Evolutionary conservation across 257 asterid genomes (phyloP).

Genomic region (Petunia secreta): DNA sequence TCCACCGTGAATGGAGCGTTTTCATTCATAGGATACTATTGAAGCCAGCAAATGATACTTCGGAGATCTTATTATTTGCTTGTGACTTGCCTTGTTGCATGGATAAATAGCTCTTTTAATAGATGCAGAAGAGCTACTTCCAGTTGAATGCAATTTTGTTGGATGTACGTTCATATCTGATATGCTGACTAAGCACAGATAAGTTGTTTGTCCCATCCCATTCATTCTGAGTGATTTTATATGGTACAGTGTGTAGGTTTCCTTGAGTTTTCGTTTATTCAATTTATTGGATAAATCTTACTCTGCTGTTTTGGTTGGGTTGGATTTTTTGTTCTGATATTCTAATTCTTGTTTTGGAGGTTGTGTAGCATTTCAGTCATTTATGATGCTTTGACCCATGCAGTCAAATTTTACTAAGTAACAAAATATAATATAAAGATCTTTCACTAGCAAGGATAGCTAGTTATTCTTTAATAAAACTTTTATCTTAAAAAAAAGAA

Average conservation of each 20-base stretch:
- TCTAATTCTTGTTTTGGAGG: background rate
- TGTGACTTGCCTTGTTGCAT: background rate
- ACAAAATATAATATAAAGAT: background rate
- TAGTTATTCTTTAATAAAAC: background rate
- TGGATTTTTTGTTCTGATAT: background rate
- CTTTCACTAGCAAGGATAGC: background rate
- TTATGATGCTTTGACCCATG: background rate
- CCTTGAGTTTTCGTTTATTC: constrained; percentile 8
- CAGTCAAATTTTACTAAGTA: background rate
- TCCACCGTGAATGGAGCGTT: too few species aligned
- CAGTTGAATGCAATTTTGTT: background rate
- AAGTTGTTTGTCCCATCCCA: background rate
- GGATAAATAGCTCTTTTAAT: background rate
- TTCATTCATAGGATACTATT: background rate
- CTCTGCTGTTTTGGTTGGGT: background rate
- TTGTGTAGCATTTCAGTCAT: background rate
- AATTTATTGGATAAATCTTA: background rate
- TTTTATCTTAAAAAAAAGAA: too few species aligned
- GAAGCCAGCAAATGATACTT: background rate
- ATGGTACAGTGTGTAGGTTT: background rate
- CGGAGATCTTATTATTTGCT: background rate
- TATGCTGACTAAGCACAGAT: too few species aligned
- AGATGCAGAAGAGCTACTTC: background rate
- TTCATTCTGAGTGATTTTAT: background rate
- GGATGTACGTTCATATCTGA: background rate